Conservation (phyloP, 495 filamentous ascomycete species). For the Penicillium maclennaniae region DNA sequence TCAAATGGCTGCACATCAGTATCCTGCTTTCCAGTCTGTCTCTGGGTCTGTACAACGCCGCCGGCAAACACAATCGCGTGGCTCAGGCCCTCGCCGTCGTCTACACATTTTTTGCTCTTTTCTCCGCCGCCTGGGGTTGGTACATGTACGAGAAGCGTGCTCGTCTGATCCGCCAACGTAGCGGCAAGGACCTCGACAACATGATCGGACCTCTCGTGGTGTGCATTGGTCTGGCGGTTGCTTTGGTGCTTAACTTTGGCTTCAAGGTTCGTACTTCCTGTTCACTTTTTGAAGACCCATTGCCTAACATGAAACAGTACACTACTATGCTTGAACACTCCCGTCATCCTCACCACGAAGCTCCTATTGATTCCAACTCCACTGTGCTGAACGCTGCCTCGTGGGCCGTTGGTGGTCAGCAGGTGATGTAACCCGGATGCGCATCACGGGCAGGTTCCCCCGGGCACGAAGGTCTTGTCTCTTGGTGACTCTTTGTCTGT, state of each 20-base stretch:
- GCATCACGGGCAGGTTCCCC: not conserved
- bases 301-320: constrained; percentile 28
- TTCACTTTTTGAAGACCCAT: not conserved
- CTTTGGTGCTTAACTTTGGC: constrained; percentile 81
- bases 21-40: constrained; percentile 79
- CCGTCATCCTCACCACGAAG: constrained; percentile 10
- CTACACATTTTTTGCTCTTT: constrained; percentile 77
- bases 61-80: constrained; percentile 64
- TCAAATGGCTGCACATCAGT: constrained; percentile 95
- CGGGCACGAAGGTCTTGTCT: not conserved
- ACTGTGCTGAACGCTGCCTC: constrained; percentile 9
- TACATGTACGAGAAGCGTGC: constrained; percentile 71
- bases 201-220: constrained; percentile 78
- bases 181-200: constrained; percentile 90
- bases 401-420: constrained; percentile 22
- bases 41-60: constrained; percentile 82
- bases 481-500: not conserved
- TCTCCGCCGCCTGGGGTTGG: constrained; percentile 84
- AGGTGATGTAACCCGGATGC: constrained; percentile 13
- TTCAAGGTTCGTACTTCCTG: constrained; percentile 55
- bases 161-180: constrained; percentile 74
- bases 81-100: constrained; percentile 72
- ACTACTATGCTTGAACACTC: constrained; percentile 29
- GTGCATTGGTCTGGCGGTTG: constrained; percentile 71
- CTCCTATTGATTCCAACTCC: constrained; percentile 13